phyloP scores from a whole-genome alignment of 805 yeast genomes.

The Kluyveromyces starmeri region DNA sequence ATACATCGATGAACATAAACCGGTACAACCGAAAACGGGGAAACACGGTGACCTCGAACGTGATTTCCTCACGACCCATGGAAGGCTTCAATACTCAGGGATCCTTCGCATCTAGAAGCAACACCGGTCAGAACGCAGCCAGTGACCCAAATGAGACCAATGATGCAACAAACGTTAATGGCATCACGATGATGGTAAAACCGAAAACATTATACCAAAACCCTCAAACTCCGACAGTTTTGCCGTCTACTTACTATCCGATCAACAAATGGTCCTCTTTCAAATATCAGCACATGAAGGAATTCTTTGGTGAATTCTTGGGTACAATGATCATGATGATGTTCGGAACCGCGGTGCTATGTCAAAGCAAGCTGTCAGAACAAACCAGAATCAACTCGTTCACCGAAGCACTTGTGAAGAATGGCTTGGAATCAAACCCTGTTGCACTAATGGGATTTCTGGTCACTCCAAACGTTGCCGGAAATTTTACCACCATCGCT shows the following conservation, averaged over 20 bases:
- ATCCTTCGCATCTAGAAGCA: not conserved
- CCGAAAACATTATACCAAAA: conserved; percentile 32
- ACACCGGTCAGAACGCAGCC: conserved; percentile 3
- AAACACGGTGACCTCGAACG: conserved; percentile 17
- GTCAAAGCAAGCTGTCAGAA: conserved; percentile 35
- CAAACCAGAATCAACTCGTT: conserved; percentile 14
- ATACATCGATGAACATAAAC: conserved; percentile 19
- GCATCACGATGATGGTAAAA: conserved; percentile 26
- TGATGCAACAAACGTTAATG: conserved; percentile 8
- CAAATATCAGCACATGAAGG: conserved; percentile 32
- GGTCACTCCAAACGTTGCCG: conserved; percentile 25
- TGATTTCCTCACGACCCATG: conserved; percentile 5
- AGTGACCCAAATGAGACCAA: conserved; percentile 5
- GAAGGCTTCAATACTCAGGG: conserved; percentile 1
- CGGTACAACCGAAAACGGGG: conserved; percentile 11
- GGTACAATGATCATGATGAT: conserved; percentile 40
- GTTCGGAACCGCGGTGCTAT: conserved; percentile 42
- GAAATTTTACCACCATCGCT: conserved; percentile 36
- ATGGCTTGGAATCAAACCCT: conserved; percentile 6
- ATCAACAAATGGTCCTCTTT: conserved; percentile 29
- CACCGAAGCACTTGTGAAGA: conserved; percentile 8
- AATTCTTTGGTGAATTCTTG: conserved; percentile 43
- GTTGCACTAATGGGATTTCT: conserved; percentile 9
- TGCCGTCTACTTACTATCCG: conserved; percentile 31
- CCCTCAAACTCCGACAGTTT: conserved; percentile 31